Base-by-base conservation (phyloP, 2,329 filamentous ascomycete genomes). In the Fusarium annulatum region DNA sequence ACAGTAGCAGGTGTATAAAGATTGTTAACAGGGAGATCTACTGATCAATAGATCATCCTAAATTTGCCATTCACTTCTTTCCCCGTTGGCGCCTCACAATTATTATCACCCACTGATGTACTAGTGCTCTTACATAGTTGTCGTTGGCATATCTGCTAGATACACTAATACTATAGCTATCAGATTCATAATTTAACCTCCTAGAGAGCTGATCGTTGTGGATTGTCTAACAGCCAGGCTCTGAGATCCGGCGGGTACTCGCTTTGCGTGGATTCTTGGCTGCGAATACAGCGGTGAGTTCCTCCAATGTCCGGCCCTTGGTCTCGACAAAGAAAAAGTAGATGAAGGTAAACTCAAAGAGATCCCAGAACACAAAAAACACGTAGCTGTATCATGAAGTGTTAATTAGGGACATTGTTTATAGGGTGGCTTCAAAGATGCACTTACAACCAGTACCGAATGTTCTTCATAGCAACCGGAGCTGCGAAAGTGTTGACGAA, bases 161-260 rank as follows among this genome's bases (percentile, higher is more conserved):
- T 18, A 9, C 10, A 0, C 18, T 14, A 3, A 12, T 33, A 18
- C 21, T 51, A 19, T 23, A 34, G 5, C 48, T 51, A 19, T 7
- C 2, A 14, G 11, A 4, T 5, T 33, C 6, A 51, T 2, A 6
- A 7, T 23, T 14, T 4, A 5, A 19, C n/a, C 4, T 51, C n/a
- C 1, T 2, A 34, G 4, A 51, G 7, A 19, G 11, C 2, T 3
- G 18, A 7, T 14, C 0, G 0, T 5, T 19, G 6, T 19, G 5
- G 9, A 8, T 0, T 9, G 9, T 19, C 2, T 34, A 51, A 14
- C 30, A 51, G 5, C 10, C 16, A 34, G 48, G 30, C 30, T 34
- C 48, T 19, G 48, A 51, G 11, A 51, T 33, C 16, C 16, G 16
- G 4, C 33, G 18, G 16, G 48, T 51, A 19, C 48, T 51, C 2